Base-by-base conservation (phyloP, 1,284 basidiomycete genomes). In the Ceratorhiza oryzae-sativae region DNA sequence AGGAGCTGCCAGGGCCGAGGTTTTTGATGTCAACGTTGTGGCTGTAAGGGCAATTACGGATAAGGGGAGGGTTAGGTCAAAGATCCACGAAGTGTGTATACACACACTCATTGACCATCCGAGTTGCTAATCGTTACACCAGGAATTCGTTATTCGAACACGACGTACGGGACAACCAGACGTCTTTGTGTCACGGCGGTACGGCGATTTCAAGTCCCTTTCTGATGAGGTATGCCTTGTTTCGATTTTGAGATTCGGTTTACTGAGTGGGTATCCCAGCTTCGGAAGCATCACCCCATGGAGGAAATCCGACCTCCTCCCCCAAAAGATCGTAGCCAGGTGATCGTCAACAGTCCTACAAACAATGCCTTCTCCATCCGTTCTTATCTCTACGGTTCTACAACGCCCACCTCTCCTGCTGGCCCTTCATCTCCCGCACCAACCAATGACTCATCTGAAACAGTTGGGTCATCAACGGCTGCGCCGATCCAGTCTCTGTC, bases 131-230 rank as follows among this genome's bases (percentile, higher is more conserved):
- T 34, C 27, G 12, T 49, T 25, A 45, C 10, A 53, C 18, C 77
- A 95, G 92, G 97, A 98, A 84, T 99, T 99, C 79, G 89, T 99
- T 77, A 90, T 99, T 42, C 88, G 94, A 34, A 99, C 97, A 0
- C 86, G 90, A 13, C 85, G 94, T 39, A 85, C 88, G 2, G 86
- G 87, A 12, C 85, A 86, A 73, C 84, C 84, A 1, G 95, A 97
- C 76, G 86, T 94, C 3, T 95, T 88, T 79, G 97, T 98, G 1
- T 93, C 94, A 0, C 86, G 97, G 72, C 85, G 97, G 75, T 97
- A 99, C 79, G 96, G 97, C 13, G 97, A 99, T 79, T 98, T 99
- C 80, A 90, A 85, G 77, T 91, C 94, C 2, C 85, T 98, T 20
- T 89, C 90, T 0, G 86, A 90, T 68, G 93, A 96, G 83, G 94